Evolutionary conservation across 495 filamentous ascomycete genomes (phyloP).

Genomic region (Penicilliopsis zonata): DNA sequence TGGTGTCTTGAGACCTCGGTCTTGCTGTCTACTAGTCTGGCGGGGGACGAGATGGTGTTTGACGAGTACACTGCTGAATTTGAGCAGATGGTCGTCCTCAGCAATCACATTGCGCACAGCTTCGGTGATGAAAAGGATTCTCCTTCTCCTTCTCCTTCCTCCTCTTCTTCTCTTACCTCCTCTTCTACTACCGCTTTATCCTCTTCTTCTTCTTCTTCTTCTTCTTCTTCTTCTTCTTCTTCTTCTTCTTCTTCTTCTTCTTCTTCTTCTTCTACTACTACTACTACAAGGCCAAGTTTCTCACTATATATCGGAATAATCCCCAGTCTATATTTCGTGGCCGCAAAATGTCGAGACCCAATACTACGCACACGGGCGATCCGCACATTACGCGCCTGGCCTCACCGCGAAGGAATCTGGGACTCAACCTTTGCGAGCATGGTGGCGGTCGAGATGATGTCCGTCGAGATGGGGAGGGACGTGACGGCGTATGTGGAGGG

Average conservation of each 20-base stretch:
- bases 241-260: background rate
- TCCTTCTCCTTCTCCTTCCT: background rate
- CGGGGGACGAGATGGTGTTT: too few species aligned
- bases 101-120: too few species aligned
- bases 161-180: background rate
- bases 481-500: too few species aligned
- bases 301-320: slow-evolving; percentile 35
- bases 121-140: too few species aligned
- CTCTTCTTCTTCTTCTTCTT: background rate
- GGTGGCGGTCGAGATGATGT: background rate
- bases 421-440: background rate
- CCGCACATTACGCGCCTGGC: slow-evolving; percentile 35
- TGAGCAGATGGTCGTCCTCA: too few species aligned
- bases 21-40: too few species aligned
- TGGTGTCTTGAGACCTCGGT: too few species aligned
- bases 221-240: background rate
- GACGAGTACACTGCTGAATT: too few species aligned
- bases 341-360: slow-evolving; percentile 46
- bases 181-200: background rate
- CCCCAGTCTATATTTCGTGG: slow-evolving; percentile 41
- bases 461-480: too few species aligned
- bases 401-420: slow-evolving; percentile 50
- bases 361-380: slow-evolving; percentile 43
- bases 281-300: slow-evolving; percentile 6
- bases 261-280: background rate